Evolutionary conservation across 495 filamentous ascomycete species (phyloP), one percentile per base, ranked within the genome.

Genomic region (Lasiosphaeris hirsuta): DNA sequence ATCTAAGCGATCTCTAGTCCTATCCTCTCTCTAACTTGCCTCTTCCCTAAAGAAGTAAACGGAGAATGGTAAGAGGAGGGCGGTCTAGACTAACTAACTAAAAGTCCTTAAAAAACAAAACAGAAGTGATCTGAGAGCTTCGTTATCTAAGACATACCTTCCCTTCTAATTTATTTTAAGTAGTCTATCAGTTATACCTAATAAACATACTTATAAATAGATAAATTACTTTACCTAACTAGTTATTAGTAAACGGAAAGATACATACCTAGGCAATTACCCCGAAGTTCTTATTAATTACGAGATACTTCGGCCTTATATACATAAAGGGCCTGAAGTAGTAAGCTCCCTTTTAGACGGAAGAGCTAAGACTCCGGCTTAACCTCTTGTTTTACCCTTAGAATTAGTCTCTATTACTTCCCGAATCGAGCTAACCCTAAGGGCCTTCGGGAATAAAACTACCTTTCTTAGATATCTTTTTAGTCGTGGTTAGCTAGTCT

Each of bases 391-490:
- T 44, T 44, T 3, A 8, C 42, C 42, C 42, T 44, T n/a, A 3
- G 13, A 17, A 44, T 44, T n/a, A 44, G 42, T 44, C 42, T 18
- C 42, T 44, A 44, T 44, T n/a, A 44, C 42, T 51, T 37, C 47
- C 47, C 47, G 13, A 51, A 51, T 51, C 47, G 30, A 51, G 47
- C 47, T 8, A 51, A 38, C 47, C 17, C 34, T 10, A 33, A 13
- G 7, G 47, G 47, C 10, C 23, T 51, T 51, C 13, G 14, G 14
- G 23, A 51, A 51, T 51, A 51, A 51, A 51, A 51, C 47, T 51
- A 33, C 47, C 38, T 51, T 37, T 36, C 47, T 51, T 33, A 51
- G 14, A 51, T 1, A 51, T 51, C 34, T 51, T 51, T 51, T 51
- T 14, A 51, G 47, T 51, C 47, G 2, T 44, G 38, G 45, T 48